Base-by-base conservation (phyloP, 2,329 filamentous ascomycete species). In the Stachybotrys chartarum region DNA sequence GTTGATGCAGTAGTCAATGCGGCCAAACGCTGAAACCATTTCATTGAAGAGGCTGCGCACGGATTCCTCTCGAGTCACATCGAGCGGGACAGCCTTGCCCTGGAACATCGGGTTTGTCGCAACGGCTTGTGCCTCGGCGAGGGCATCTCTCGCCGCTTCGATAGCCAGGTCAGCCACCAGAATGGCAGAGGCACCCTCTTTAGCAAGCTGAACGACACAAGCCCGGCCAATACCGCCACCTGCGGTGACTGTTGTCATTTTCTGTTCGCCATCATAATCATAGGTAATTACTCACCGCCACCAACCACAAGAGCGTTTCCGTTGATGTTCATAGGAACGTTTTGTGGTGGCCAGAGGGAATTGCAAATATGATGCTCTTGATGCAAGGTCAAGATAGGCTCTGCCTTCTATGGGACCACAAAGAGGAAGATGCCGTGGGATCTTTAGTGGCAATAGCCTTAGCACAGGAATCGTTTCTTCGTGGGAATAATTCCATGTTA, bases 1-100 rank as follows among this genome's bases (percentile, higher is more conserved):
- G 50, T 61, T 58, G 45, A 62, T 54, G 17, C 58, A 56, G 50
- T 61, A 61, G 53, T 62, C 60, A n/a, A 62, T 60, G 24, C 59
- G 54, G 10, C 54, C 58, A n/a, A 17, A 47, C 8, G 17, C 7
- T 24, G 16, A 10, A 8, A 47, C n/a, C 45, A 17, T 47, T n/a
- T n/a, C 10, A 24, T 24, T 8, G n/a, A 47, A 14, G 10, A 17
- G 2, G n/a, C 7, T 24, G 10, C 17, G 10, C 11, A 47, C 45
- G 8, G 45, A 47, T 8, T 47, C 45, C 45, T 47, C 45, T 8
- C 17, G 7, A 6, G 45, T 47, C 11, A 47, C 45, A n/a, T 47
- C 45, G 45, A 47, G 7, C 8, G 10, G 45, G 45, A 47, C n/a
- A 12, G 10, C 45, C n/a, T 47, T n/a, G 45, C 10, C 45, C 8